Conservation (phyloP, 352 stramenopile genomes). For the Globisporangium spiculum region DNA sequence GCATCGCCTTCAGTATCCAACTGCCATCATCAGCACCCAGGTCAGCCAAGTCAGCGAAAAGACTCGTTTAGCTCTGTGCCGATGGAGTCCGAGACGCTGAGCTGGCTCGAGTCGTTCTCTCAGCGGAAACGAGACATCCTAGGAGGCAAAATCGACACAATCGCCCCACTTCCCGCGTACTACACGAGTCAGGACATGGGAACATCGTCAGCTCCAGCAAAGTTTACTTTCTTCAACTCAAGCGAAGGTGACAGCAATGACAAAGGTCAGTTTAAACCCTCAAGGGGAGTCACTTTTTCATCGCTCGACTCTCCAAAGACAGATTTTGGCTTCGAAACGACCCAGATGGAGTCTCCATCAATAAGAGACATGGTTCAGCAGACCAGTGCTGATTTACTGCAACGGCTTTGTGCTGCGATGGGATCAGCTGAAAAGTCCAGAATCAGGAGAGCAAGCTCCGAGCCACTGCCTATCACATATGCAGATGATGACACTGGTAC, state of each 20-base stretch:
- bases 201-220: neutral
- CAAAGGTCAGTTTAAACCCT: too few species aligned
- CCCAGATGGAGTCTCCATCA: neutral
- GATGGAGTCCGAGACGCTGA: conserved; percentile 44
- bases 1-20: neutral
- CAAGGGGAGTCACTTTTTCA: neutral
- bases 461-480: conserved; percentile 17
- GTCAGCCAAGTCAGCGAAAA: neutral
- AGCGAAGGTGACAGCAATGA: neutral
- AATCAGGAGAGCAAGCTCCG: conserved; percentile 8
- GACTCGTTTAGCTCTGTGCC: conserved; percentile 17
- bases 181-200: neutral
- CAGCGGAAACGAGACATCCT: conserved; percentile 71
- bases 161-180: conserved; percentile 1
- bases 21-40: neutral
- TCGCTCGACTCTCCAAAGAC: neutral
- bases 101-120: conserved; percentile 59
- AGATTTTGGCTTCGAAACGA: neutral
- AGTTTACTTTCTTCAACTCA: neutral
- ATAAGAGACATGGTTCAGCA: conserved; percentile 11
- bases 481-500: conserved; percentile 5
- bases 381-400: conserved; percentile 12
- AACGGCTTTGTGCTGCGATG: conserved; percentile 11
- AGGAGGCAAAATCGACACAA: conserved; percentile 27
- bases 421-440: conserved; percentile 4